These are phyloP conservation scores for Auricularia sp. DNA, from an alignment of 768 basidiomycete genomes.

Conservation along the genomic window DNA sequence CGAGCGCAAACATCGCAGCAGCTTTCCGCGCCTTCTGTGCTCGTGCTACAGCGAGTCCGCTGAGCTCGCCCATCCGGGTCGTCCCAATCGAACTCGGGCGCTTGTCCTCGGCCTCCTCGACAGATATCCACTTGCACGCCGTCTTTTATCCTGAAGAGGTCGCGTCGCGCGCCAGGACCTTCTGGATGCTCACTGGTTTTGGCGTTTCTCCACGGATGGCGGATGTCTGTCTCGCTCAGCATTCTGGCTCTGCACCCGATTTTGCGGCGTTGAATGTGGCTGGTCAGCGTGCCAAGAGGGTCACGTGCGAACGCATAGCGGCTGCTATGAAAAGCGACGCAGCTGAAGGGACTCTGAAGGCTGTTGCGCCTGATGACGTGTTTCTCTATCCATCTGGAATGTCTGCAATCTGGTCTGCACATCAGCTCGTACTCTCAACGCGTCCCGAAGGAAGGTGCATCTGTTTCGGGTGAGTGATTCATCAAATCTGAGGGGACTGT, in stretches of 20 bases:
- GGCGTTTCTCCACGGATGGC: slow-evolving; percentile 40
- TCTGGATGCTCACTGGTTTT: slow-evolving; percentile 44
- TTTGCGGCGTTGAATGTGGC: neutral
- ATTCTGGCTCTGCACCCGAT: too few relatives aligned
- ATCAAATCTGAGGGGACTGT: neutral
- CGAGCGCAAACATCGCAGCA: slow-evolving; percentile 27
- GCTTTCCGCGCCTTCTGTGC: slow-evolving; percentile 28
- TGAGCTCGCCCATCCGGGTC: too few relatives aligned
- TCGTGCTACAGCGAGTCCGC: too few relatives aligned
- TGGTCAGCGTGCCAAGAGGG: neutral
- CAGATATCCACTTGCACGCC: slow-evolving; percentile 22
- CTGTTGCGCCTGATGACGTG: slow-evolving; percentile 28
- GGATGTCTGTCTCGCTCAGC: slow-evolving; percentile 25
- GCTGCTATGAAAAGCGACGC: slow-evolving; percentile 2
- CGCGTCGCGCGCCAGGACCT: slow-evolving; percentile 32
- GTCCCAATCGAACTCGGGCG: slow-evolving; percentile 11
- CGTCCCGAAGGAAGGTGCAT: slow-evolving; percentile 29
- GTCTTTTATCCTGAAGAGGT: slow-evolving; percentile 28
- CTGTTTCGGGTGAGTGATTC: slow-evolving; percentile 35
- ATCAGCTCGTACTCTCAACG: slow-evolving; percentile 28
- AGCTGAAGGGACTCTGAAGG: too few relatives aligned
- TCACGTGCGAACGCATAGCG: slow-evolving; percentile 5
- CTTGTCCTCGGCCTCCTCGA: neutral
- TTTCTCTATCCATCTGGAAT: slow-evolving; percentile 43
- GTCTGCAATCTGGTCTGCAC: slow-evolving; percentile 44